Conservation (phyloP, 495 filamentous ascomycete species). For the Amniculicola lignicola region DNA sequence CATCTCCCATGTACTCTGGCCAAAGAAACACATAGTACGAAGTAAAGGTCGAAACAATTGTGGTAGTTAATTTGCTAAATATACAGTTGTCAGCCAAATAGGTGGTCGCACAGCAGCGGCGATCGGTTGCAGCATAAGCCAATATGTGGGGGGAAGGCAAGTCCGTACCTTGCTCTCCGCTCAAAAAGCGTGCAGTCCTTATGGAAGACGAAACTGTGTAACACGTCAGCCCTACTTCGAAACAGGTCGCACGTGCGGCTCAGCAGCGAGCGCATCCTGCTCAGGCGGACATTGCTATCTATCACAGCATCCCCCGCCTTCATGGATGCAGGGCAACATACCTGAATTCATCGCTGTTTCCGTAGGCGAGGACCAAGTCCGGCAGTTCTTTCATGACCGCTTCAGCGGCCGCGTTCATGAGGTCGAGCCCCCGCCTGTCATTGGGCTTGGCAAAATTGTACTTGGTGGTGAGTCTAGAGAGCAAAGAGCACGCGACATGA, state of each 20-base stretch:
- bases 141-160: constrained; percentile 30
- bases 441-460: constrained; percentile 90
- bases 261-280: background rate
- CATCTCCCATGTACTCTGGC: constrained; percentile 68
- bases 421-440: constrained; percentile 77
- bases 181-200: constrained; percentile 80
- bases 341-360: constrained; percentile 93
- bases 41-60: constrained; percentile 90
- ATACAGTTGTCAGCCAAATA: too few relatives aligned
- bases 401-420: constrained; percentile 90
- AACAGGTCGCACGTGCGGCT: constrained; percentile 5
- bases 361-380: constrained; percentile 84
- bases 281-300: background rate
- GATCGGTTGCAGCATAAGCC: background rate
- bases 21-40: constrained; percentile 82
- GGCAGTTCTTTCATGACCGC: constrained; percentile 79
- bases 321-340: constrained; percentile 32
- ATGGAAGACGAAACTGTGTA: constrained; percentile 78
- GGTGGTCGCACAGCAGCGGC: background rate
- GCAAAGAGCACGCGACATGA: too few relatives aligned
- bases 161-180: constrained; percentile 67
- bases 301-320: background rate
- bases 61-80: constrained; percentile 79
- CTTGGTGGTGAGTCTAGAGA: constrained; percentile 66
- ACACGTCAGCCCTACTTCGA: constrained; percentile 24